Conservation (phyloP, 768 basidiomycete genomes). For the Holtermannia corniformis region DNA sequence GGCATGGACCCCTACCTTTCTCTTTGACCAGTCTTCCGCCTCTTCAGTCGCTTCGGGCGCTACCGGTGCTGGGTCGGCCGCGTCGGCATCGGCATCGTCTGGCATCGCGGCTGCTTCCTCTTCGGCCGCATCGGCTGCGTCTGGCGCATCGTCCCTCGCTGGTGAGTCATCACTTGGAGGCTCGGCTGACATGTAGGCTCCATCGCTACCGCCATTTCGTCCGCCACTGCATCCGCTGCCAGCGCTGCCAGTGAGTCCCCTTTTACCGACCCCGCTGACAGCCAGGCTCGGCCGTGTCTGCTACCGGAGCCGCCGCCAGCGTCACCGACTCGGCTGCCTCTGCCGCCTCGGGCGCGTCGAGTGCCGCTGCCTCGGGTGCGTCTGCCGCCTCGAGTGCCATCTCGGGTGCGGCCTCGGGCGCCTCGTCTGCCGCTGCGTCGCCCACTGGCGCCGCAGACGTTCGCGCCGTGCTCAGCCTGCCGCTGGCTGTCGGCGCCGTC, state of each 20-base stretch:
- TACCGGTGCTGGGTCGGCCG: slow-evolving; percentile 1
- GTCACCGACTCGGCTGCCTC: background rate
- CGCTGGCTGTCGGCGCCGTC: background rate
- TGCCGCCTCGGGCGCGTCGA: slow-evolving; percentile 6
- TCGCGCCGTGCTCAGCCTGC: background rate
- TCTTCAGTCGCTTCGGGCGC: too few relatives aligned
- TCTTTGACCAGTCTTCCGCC: slow-evolving; percentile 15
- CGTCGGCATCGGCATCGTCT: background rate
- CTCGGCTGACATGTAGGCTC: background rate
- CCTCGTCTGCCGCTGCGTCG: slow-evolving; percentile 3
- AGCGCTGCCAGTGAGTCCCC: slow-evolving; percentile 4
- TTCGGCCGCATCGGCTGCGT: slow-evolving; percentile 4
- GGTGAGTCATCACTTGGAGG: slow-evolving; percentile 3
- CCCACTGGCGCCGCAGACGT: background rate
- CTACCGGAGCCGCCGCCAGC: background rate
- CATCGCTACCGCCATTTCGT: background rate
- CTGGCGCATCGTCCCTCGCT: slow-evolving; percentile 1
- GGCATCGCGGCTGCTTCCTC: slow-evolving; percentile 7
- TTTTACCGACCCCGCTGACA: background rate
- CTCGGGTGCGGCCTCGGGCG: slow-evolving; percentile 3
- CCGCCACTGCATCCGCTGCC: background rate
- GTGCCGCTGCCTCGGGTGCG: background rate
- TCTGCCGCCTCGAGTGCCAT: slow-evolving; percentile 1
- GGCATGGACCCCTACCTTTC: slow-evolving; percentile 14
- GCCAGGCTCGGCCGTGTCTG: background rate